These are phyloP conservation scores for Hemisphaericaspora nanyangensis DNA, from an alignment of 805 yeast genomes.

Conservation along the genomic window DNA sequence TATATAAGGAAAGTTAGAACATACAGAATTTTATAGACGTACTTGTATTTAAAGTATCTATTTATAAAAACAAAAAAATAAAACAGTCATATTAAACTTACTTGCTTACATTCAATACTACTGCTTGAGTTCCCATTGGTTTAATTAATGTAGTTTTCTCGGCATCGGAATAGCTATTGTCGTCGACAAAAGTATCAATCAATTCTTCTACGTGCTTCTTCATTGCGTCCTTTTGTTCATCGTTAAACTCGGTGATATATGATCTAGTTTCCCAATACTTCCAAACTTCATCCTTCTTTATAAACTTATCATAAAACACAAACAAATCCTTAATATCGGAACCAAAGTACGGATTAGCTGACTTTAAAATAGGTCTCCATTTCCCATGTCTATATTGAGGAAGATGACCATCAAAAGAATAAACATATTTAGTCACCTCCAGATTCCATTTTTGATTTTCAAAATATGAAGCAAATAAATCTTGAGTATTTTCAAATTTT, in stretches of 20 bases:
- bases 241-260: constrained; percentile 45
- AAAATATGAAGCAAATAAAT: constrained; percentile 12
- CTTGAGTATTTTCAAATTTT: constrained; percentile 4
- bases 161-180: constrained; percentile 9
- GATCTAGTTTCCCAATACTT: constrained; percentile 53
- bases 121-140: constrained; percentile 23
- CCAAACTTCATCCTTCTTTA: constrained; percentile 36
- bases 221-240: constrained; percentile 29
- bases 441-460: constrained; percentile 33
- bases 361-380: constrained; percentile 42
- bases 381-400: constrained; percentile 53
- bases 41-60: too few relatives aligned
- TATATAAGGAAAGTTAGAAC: background rate
- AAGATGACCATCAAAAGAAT: constrained; percentile 38
- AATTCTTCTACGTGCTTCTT: constrained; percentile 27
- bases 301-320: constrained; percentile 23
- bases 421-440: constrained; percentile 28
- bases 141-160: constrained; percentile 16
- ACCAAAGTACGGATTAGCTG: constrained; percentile 28
- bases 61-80: background rate
- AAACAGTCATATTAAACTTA: background rate
- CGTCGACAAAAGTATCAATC: constrained; percentile 16
- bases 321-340: constrained; percentile 30
- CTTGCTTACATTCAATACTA: constrained; percentile 11
- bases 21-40: too few relatives aligned